A percentile compares a stretch with the other conserved stretches of the same genome.
These are phyloP conservation scores for Sclerotiophoma versabilis DNA, from an alignment of 2,329 filamentous ascomycete species.

Conservation along the genomic window DNA sequence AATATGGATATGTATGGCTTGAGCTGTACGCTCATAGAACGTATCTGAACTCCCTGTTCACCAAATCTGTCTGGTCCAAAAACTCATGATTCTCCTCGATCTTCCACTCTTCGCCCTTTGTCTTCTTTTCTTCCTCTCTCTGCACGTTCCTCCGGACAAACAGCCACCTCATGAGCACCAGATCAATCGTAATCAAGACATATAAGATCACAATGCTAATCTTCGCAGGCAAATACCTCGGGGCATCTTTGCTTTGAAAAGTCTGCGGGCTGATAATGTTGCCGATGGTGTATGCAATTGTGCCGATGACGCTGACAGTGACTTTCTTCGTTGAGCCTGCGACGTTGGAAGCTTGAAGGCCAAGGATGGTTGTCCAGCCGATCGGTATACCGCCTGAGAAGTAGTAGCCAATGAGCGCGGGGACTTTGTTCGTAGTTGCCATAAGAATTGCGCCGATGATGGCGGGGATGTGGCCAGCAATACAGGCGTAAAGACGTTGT, in stretches of 20 bases:
- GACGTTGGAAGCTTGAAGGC: slow-evolving; percentile 41
- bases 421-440: slow-evolving; percentile 48
- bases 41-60: slow-evolving; percentile 31
- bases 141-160: slow-evolving; percentile 25
- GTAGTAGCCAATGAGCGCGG: slow-evolving; percentile 35
- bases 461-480: slow-evolving; percentile 47
- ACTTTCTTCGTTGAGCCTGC: slow-evolving; percentile 48
- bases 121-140: slow-evolving; percentile 19
- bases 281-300: slow-evolving; percentile 49
- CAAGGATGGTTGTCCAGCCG: slow-evolving; percentile 51
- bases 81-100: slow-evolving; percentile 29
- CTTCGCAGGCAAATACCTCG: slow-evolving; percentile 46
- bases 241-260: slow-evolving; percentile 45
- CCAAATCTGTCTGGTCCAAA: slow-evolving; percentile 26
- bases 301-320: slow-evolving; percentile 43
- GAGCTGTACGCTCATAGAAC: too few species aligned
- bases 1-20: too few species aligned
- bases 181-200: slow-evolving; percentile 42
- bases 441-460: slow-evolving; percentile 50
- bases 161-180: slow-evolving; percentile 25
- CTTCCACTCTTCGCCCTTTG: slow-evolving; percentile 17
- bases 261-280: slow-evolving; percentile 55
- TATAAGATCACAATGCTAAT: slow-evolving; percentile 52
- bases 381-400: slow-evolving; percentile 50
- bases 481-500: slow-evolving; percentile 38